Evolutionary conservation across 129 eudicot species (phyloP).

Genomic region (Pseudognaphalium luteoalbum): DNA sequence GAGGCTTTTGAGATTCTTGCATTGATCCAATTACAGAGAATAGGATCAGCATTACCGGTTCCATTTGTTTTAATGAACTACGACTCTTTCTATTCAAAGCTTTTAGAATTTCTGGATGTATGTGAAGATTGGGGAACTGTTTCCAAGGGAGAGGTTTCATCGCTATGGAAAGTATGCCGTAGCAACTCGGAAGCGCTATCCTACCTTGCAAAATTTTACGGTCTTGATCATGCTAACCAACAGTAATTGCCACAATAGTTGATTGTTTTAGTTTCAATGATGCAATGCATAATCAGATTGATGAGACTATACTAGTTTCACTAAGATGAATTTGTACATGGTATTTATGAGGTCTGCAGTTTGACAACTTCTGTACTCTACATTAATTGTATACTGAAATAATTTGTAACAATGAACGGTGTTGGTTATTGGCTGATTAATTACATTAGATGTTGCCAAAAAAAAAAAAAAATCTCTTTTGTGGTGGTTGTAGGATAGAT

Average conservation of each 20-base stretch:
- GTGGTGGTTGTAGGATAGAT: background rate
- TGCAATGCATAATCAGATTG: conserved; percentile 3
- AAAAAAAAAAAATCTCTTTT: background rate
- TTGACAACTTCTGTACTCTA: background rate
- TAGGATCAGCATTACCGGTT: conserved; percentile 71
- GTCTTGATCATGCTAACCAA: conserved; percentile 32
- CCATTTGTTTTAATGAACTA: conserved; percentile 89
- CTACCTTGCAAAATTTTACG: conserved; percentile 58
- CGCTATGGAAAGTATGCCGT: conserved; percentile 77
- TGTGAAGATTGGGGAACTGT: conserved; percentile 73
- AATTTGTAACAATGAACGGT: background rate
- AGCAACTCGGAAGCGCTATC: conserved; percentile 64
- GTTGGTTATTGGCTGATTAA: background rate
- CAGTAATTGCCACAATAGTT: background rate
- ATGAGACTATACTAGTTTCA: background rate
- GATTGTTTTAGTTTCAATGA: background rate
- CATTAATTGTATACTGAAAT: background rate
- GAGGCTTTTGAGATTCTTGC: conserved; percentile 91
- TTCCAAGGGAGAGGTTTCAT: conserved; percentile 71
- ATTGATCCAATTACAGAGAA: conserved; percentile 75
- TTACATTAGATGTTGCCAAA: background rate
- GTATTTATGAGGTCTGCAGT: background rate
- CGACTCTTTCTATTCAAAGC: conserved; percentile 72
- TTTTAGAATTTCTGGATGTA: conserved; percentile 68
- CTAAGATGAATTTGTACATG: conserved; percentile 11